Conservation (phyloP, 768 basidiomycete species). For the Tricholoma furcatifolium region DNA sequence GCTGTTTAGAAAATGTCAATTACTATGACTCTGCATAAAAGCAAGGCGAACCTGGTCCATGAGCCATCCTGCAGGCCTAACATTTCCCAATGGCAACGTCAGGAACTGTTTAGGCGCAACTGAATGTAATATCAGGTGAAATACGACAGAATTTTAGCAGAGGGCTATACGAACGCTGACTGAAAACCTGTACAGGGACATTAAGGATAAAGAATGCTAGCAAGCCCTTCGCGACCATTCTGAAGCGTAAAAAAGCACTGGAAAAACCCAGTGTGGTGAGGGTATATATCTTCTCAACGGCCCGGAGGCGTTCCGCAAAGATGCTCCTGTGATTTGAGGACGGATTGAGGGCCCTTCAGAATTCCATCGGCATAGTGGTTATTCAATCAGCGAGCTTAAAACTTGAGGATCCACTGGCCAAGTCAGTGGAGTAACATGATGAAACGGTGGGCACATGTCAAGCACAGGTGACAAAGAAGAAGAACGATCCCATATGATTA, state of each 20-base stretch:
- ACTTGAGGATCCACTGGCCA: not conserved
- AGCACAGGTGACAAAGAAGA: no score
- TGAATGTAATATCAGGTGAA: slow-evolving; percentile 10
- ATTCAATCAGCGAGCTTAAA: not conserved
- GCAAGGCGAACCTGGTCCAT: slow-evolving; percentile 33
- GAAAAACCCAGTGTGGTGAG: not conserved
- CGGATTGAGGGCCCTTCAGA: not conserved
- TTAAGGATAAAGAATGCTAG: slow-evolving; percentile 8
- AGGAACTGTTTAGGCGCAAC: slow-evolving; percentile 43
- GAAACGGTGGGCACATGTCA: no score
- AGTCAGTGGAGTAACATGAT: not conserved
- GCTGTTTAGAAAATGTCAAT: slow-evolving; percentile 22
- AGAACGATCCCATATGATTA: no score
- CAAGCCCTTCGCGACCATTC: slow-evolving; percentile 2
- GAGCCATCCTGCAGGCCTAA: slow-evolving; percentile 42
- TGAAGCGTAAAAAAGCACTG: not conserved
- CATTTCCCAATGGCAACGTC: slow-evolving; percentile 36
- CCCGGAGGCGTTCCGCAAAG: slow-evolving; percentile 7
- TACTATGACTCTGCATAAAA: not conserved
- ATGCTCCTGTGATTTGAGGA: slow-evolving; percentile 10
- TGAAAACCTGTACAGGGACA: slow-evolving; percentile 9
- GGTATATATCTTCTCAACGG: slow-evolving; percentile 3
- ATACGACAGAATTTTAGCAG: not conserved
- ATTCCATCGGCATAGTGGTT: not conserved
- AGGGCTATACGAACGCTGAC: slow-evolving; percentile 25